phyloP scores from a whole-genome alignment of 345 rosid genomes.

The Firmiana major region DNA sequence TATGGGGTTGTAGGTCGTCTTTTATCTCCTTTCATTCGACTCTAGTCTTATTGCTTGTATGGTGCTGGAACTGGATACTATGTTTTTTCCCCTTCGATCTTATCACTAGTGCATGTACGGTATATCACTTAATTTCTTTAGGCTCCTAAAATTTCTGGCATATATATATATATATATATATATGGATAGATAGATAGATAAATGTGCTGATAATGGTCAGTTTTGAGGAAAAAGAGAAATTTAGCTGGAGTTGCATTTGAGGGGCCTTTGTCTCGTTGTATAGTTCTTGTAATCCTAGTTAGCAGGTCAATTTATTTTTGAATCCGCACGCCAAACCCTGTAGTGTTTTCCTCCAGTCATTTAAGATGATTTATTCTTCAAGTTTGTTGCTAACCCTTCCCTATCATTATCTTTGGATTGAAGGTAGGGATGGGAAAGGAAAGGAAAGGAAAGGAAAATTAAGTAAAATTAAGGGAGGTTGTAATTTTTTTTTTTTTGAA shows the following conservation, averaged over 20 bases:
- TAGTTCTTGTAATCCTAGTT: conserved; percentile 23
- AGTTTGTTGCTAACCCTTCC: not conserved
- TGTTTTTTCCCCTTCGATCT: not conserved
- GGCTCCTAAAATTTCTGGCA: conserved; percentile 12
- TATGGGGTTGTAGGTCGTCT: conserved; percentile 22
- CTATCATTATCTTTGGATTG: too few species aligned
- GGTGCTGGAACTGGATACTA: conserved; percentile 30
- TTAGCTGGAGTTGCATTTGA: conserved; percentile 5
- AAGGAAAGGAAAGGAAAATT: too few species aligned
- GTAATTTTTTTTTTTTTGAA: too few species aligned
- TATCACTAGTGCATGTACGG: conserved; percentile 9
- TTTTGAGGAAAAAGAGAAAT: conserved; percentile 23
- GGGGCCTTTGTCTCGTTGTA: conserved; percentile 22
- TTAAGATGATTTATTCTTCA: not conserved
- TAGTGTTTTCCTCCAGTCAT: not conserved
- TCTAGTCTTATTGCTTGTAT: conserved; percentile 14
- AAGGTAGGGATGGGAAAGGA: too few species aligned
- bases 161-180: too few species aligned
- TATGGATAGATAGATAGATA: too few species aligned
- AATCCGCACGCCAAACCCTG: not conserved
- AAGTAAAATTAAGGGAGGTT: too few species aligned
- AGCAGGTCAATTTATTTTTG: not conserved
- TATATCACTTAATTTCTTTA: conserved; percentile 5
- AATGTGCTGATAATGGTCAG: too few species aligned
- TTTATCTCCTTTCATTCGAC: conserved; percentile 18